Base-by-base conservation (phyloP, 2,329 filamentous ascomycete genomes). In the Trichoderma lentiforme region DNA sequence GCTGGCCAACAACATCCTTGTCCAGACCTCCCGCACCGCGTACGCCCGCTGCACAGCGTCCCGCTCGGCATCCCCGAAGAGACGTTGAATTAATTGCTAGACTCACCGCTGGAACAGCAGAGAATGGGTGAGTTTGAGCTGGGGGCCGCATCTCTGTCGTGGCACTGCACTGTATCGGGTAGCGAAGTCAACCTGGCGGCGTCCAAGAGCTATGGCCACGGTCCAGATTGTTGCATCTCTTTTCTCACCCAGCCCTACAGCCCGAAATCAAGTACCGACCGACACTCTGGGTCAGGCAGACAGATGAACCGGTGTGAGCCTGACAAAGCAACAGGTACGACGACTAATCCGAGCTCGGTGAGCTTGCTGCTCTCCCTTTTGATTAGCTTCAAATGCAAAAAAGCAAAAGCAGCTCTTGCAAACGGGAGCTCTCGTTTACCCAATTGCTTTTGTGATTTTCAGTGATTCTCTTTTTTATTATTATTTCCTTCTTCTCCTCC, bases 61-160 rank as follows among this genome's bases (percentile, higher is more conserved):
- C 71, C 71, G 71, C 43, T 72, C 71, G 71, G 71, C 71, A 72
- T 72, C 47, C 58, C 71, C 71, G 71, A 72, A 53, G n/a, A 53
- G 24, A 56, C 28, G n/a, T 68, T 32, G 65, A 34, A 72, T 60
- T 63, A 72, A 72, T 72, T 68, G 70, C 61, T 68, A 72, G 70
- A 63, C 64, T 72, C 70, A 72, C 70, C 70, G 70, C 70, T 72
- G 63, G 57, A 68, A 72, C 70, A 72, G 57, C 64, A 57, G 24
- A 61, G 36, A 36, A 70, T 53, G 39, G 34, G 56, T n/a, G 26
- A 61, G 66, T 36, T 58, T 69, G 53, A 56, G 57, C 57, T 47
- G 56, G 43, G 39, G 30, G 64, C 39, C 32, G 68, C 47, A 70
- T 28, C 60, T 64, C 62, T 64, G 70, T 65, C 70, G 62, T 65